Conservation (phyloP, 2,329 filamentous ascomycete genomes). For the Fusarium decemcellulare region DNA sequence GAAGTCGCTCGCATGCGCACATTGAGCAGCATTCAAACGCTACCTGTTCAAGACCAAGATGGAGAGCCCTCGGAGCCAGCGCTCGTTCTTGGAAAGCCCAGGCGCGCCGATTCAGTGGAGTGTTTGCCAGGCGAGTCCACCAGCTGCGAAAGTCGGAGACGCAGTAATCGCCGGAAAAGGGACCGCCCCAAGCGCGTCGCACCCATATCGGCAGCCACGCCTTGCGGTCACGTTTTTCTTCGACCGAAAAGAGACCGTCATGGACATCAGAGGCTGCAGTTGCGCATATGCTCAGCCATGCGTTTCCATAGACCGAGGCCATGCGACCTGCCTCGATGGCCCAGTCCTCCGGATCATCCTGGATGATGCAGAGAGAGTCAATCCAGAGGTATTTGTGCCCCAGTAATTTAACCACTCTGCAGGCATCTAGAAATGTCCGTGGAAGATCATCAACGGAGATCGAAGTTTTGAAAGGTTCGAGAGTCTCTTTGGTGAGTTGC, state of each 20-base stretch:
- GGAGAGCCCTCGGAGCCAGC: conserved; percentile 20
- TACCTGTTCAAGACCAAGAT: conserved; percentile 24
- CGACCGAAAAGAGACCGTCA: conserved; percentile 3
- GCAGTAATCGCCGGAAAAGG: background rate
- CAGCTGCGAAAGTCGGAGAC: conserved; percentile 14
- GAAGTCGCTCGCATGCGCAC: conserved; percentile 20
- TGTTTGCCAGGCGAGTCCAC: conserved; percentile 14
- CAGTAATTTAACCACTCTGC: background rate
- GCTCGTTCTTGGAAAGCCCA: conserved; percentile 30
- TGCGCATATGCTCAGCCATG: conserved; percentile 19
- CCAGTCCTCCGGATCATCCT: conserved; percentile 32
- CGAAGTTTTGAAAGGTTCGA: background rate
- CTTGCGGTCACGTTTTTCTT: background rate
- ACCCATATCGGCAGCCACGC: conserved; percentile 14
- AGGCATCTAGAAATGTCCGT: conserved; percentile 18
- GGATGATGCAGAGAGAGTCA: conserved; percentile 32
- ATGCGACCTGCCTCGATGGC: conserved; percentile 8
- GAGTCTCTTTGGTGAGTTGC: conserved; percentile 5
- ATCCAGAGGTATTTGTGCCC: conserved; percentile 34
- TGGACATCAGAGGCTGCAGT: background rate
- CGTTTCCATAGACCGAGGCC: conserved; percentile 11
- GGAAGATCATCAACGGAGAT: background rate
- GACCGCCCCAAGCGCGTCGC: background rate
- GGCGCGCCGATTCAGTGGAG: conserved; percentile 17
- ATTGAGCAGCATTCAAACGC: conserved; percentile 23